Conservation (phyloP, 768 basidiomycete species). For the Boletellus ananas region DNA sequence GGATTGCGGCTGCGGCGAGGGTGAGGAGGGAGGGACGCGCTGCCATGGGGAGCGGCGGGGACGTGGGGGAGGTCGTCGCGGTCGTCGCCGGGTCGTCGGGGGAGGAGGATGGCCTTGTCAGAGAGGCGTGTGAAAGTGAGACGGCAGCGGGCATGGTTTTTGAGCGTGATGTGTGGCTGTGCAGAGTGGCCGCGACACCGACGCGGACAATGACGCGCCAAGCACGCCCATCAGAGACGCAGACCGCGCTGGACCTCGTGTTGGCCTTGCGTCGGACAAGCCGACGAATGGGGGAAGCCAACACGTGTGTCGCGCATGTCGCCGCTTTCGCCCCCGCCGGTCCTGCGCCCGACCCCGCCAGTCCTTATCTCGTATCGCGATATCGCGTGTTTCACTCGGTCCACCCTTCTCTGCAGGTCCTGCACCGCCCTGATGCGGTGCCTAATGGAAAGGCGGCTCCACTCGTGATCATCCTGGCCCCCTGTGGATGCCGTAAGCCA, state of each 20-base stretch:
- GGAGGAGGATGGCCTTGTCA: slow-evolving; percentile 19
- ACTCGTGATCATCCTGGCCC: no score
- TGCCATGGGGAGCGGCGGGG: slow-evolving; percentile 14
- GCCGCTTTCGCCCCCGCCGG: slow-evolving; percentile 9
- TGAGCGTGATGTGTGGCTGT: slow-evolving; percentile 32
- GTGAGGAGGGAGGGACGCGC: slow-evolving; percentile 23
- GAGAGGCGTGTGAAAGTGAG: slow-evolving; percentile 30
- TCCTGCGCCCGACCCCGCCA: background rate
- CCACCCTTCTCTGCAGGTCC: no score
- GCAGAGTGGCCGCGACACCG: slow-evolving; percentile 1
- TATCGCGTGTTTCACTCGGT: no score
- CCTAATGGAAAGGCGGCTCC: no score
- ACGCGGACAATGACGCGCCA: slow-evolving; percentile 8
- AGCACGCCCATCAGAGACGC: slow-evolving; percentile 18
- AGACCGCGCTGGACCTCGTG: slow-evolving; percentile 18
- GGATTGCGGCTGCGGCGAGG: slow-evolving; percentile 23
- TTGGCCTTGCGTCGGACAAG: slow-evolving; percentile 19
- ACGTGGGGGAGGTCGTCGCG: slow-evolving; percentile 5
- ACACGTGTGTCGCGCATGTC: slow-evolving; percentile 26
- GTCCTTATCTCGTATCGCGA: no score
- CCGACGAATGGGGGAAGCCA: slow-evolving; percentile 14
- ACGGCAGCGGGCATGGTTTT: slow-evolving; percentile 26
- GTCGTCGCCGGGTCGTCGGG: slow-evolving; percentile 22
- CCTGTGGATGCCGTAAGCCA: no score
- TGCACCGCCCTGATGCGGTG: no score